Conservation (phyloP, 768 basidiomycete genomes). For the Suillus decipiens region DNA sequence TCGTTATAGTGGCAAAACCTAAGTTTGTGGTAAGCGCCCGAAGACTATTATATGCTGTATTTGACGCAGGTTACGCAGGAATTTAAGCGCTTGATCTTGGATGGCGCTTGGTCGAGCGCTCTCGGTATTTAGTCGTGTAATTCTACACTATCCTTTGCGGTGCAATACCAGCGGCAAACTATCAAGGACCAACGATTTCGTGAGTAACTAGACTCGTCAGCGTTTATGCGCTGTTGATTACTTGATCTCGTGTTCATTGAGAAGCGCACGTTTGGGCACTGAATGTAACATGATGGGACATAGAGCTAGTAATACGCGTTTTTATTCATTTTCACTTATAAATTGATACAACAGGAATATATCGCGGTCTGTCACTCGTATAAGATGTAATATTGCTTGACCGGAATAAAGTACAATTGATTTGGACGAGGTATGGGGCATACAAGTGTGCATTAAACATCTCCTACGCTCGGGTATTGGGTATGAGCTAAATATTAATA, state of each 20-base stretch:
- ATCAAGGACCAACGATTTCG: background rate
- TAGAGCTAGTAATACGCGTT: background rate
- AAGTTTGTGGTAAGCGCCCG: background rate
- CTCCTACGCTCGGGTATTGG: no score
- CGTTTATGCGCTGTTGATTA: background rate
- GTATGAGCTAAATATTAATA: background rate
- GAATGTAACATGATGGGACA: background rate
- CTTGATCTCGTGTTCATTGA: background rate
- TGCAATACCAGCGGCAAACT: slow-evolving; percentile 1
- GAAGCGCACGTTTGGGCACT: background rate
- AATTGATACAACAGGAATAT: background rate
- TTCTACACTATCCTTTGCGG: slow-evolving; percentile 14
- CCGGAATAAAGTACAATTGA: no score
- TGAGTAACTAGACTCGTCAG: background rate
- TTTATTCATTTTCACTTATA: background rate
- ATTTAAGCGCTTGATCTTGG: background rate
- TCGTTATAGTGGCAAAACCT: slow-evolving; percentile 57
- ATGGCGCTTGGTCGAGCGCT: background rate
- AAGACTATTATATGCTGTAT: background rate
- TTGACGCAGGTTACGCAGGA: background rate
- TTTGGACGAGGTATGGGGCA: no score
- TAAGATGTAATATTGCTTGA: no score
- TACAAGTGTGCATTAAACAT: no score
- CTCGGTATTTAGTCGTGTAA: background rate
- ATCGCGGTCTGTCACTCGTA: no score